Evolutionary conservation across 2,329 filamentous ascomycete species (phyloP).

Genomic region (Aspergillus fijiensis): DNA sequence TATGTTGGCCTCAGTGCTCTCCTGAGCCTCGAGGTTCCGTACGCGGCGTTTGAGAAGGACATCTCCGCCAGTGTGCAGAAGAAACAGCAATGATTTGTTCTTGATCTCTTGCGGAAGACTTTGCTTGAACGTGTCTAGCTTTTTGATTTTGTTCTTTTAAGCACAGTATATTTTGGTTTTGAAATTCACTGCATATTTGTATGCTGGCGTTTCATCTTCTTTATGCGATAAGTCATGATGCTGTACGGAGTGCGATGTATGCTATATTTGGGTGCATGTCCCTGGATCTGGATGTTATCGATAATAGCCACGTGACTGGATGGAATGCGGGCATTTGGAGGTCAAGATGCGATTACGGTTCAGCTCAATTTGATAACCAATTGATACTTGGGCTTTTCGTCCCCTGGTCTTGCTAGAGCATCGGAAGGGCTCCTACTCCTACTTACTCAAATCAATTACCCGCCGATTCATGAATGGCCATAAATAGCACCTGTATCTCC

Average conservation of each 20-base stretch:
- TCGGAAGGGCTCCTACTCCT: too few relatives aligned
- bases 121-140: constrained; percentile 1
- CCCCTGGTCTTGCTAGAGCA: too few relatives aligned
- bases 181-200: not conserved
- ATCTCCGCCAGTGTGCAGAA: constrained; percentile 87
- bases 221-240: constrained; percentile 4
- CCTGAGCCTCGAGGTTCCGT: constrained; percentile 79
- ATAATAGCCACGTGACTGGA: too few relatives aligned
- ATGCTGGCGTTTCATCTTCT: not conserved
- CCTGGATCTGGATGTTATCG: not conserved
- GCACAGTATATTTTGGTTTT: constrained; percentile 1
- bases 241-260: not conserved
- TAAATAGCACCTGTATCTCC: not conserved
- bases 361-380: too few relatives aligned
- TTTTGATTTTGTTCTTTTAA: not conserved
- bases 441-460: too few relatives aligned
- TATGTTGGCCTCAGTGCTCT: constrained; percentile 76
- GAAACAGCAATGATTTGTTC: constrained; percentile 60
- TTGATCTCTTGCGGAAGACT: constrained; percentile 6
- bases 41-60: constrained; percentile 95
- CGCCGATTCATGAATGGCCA: not conserved
- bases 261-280: not conserved
- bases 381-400: too few relatives aligned
- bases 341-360: too few relatives aligned
- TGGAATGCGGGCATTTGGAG: too few relatives aligned